Base-by-base conservation (phyloP, 192 early-diverging fungal genomes). In the Chytriomyces sp. region DNA sequence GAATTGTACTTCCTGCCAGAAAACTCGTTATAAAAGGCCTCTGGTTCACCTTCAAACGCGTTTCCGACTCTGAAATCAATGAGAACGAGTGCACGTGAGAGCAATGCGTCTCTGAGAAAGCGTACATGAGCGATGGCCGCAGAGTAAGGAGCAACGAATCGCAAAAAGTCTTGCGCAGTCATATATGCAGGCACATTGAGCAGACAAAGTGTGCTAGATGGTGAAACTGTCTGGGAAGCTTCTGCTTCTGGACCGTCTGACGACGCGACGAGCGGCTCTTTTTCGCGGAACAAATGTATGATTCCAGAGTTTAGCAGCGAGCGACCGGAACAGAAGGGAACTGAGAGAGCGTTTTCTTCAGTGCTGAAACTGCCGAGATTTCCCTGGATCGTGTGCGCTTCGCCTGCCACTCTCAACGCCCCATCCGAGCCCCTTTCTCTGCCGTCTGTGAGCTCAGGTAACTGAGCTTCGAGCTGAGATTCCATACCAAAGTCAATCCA, bases 111-210 rank as follows among this genome's bases (percentile, higher is more conserved):
- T 36, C 93, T 64, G 8, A 80, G 53, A 57, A 81, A 76, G 39
- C 94, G 89, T 44, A 94, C 84, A 41, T 96, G 92, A 6, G 85
- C 81, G 10, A 97, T 91, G 37, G 79, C 78, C n/a, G 85, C 73
- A 19, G 80, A 78, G 26, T 87, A 86, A 7, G 91, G 79, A 4
- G 90, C 93, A 5, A 94, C 82, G 77, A 95, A 95, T 5, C 88
- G 84, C 28, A 98, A 76, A 81, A 98, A 93, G 77, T 98, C 97
- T 4, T 91, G 88, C 5, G 95, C 84, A 25, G 92, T 90, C 87
- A 95, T 89, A 77, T 93, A 95, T 0, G 88, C 83, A 0, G 97
- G 97, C 3, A 98, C 93, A 32, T 92, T 93, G 22, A 98, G 80
- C 0, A 95, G 85, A 58, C 88, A 88, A 4, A 98, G 58, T 30